These are phyloP conservation scores for Dictyostelium firmibasis DNA, from an alignment of 78 protist species.

Conservation along the genomic window DNA sequence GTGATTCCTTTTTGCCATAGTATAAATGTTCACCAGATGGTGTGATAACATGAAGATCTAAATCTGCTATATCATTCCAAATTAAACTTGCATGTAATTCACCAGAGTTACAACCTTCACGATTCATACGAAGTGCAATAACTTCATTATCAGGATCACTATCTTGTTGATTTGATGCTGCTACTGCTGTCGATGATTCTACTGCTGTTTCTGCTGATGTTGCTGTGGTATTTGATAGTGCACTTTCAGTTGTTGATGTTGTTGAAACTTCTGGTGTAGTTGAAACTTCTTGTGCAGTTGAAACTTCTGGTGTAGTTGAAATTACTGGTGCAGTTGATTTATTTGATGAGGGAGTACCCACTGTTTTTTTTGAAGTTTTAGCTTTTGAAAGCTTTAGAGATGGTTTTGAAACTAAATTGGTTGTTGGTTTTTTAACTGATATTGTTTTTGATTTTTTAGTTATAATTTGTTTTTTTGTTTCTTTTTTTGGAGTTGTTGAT, in stretches of 20 bases:
- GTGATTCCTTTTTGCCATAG: conserved; percentile 8
- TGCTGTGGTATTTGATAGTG: too few relatives aligned
- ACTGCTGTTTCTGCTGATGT: too few relatives aligned
- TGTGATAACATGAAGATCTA: neutral
- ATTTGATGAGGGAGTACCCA: too few relatives aligned
- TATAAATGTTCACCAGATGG: conserved; percentile 25
- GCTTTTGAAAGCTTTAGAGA: neutral
- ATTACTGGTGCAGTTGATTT: neutral
- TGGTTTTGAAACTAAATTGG: neutral
- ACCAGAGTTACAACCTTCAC: conserved; percentile 6
- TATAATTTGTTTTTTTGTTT: neutral
- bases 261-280: neutral
- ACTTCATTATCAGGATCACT: conserved; percentile 22
- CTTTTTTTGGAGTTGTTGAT: neutral
- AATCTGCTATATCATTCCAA: conserved; percentile 36
- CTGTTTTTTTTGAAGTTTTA: neutral
- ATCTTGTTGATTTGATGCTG: neutral
- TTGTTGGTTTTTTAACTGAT: neutral
- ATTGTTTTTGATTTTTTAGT: neutral
- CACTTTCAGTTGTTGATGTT: neutral
- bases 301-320: neutral
- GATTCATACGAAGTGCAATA: neutral
- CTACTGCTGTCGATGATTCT: neutral
- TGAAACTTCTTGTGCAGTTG: neutral
- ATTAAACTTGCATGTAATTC: conserved; percentile 35